Evolutionary conservation across 495 filamentous ascomycete species (phyloP), one percentile per base, ranked within the genome.

Genomic region (Tuber indicum): DNA sequence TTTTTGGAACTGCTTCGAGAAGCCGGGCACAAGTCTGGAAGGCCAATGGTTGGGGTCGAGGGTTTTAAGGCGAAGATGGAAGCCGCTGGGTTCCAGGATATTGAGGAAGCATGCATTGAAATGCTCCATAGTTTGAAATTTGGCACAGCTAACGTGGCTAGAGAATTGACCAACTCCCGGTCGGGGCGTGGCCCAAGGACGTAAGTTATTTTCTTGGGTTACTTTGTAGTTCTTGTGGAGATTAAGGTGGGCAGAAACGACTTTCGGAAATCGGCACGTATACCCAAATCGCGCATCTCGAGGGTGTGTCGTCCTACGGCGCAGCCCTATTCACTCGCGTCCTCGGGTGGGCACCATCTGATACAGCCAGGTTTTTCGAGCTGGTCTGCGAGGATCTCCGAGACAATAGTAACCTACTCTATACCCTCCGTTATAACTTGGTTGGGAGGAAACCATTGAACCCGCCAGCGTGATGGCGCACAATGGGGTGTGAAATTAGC

Each of bases 91-190:
- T 66, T 66, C 26, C 12, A 36, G 26, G 58, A 66, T 6, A 26
- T 66, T 6, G 12, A 66, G 4, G 58, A 66, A 26, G 58, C 32
- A 36, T 36, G 58, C 58, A 32, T 17, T 32, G 26, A 32, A 66
- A 66, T 32, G 26, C 26, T 36, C 26, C 14, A 12, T 17, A 7
- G 58, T 2, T 36, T 2, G 26, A 16, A 32, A 36, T 16, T 17
- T 26, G 26, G 26, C 26, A 84, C 62, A 83, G 87, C 72, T 86
- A 88, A 76, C 23, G 16, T 41, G 4, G 17, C 52, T 1, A 66
- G 58, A 76, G 72, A 32, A 21, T 71, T 19, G 62, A 39, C 39
- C 47, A 76, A 75, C 45, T 43, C 44, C 77, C 77, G 2, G 43
- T 76, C 16, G 77, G 75, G 6, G 26, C 44, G 8, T 78, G 77